Evolutionary conservation across 2,329 filamentous ascomycete species (phyloP).

Genomic region (Aspergillus brasiliensis): DNA sequence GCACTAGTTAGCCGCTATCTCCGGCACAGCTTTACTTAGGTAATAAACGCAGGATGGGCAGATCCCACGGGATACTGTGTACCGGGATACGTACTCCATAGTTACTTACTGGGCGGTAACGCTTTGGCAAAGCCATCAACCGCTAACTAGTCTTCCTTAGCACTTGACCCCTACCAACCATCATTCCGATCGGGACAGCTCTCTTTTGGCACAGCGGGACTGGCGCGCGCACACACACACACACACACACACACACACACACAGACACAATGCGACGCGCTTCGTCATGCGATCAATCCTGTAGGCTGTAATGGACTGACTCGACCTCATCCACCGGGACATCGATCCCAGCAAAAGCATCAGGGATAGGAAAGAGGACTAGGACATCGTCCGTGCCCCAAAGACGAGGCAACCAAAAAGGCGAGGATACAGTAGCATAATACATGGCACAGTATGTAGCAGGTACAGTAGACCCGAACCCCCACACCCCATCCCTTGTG

Average conservation of each 20-base stretch:
- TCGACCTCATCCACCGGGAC: background rate
- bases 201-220: background rate
- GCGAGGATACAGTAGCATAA: background rate
- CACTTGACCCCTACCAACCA: background rate
- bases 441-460: background rate
- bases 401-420: background rate
- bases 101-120: background rate
- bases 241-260: too few relatives aligned
- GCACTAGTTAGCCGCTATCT: too few relatives aligned
- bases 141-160: background rate
- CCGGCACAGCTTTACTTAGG: background rate
- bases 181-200: background rate
- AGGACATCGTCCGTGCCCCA: background rate
- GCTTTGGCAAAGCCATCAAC: slow-evolving; percentile 1
- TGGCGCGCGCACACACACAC: background rate
- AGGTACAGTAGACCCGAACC: background rate
- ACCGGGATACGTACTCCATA: too few relatives aligned
- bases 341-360: background rate
- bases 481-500: too few relatives aligned
- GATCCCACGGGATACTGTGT: slow-evolving; percentile 1
- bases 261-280: background rate
- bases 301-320: background rate
- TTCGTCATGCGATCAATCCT: background rate
- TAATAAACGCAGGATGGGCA: background rate
- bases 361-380: background rate